Conservation (phyloP, 352 stramenopile genomes). For the Phytophthora macrochlamydospora region DNA sequence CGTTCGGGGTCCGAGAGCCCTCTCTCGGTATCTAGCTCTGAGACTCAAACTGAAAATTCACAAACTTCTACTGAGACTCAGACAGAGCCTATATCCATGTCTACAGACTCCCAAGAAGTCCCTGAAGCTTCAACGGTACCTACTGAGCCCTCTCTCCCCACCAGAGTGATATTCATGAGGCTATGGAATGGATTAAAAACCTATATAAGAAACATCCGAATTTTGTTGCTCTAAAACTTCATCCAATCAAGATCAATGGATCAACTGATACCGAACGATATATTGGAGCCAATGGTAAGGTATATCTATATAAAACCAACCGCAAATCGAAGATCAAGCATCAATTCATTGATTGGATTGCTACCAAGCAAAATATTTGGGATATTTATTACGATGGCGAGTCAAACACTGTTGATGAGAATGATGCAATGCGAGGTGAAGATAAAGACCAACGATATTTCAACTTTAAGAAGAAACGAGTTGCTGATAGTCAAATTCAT, state of each 20-base stretch:
- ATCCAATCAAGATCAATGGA: neutral
- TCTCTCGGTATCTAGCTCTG: too few species aligned
- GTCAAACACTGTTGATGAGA: neutral
- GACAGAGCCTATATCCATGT: too few species aligned
- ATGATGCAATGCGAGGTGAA: neutral
- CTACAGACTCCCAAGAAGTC: neutral
- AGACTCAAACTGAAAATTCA: too few species aligned
- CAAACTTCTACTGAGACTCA: too few species aligned
- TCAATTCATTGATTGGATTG: neutral
- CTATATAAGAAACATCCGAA: constrained; percentile 1
- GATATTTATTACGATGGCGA: neutral
- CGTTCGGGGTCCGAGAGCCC: too few species aligned
- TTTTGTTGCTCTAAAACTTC: neutral
- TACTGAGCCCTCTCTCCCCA: too few species aligned
- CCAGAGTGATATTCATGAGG: neutral
- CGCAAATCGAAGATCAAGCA: neutral
- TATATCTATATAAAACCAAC: neutral
- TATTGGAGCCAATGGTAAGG: neutral
- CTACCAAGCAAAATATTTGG: neutral
- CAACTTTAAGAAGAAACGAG: neutral
- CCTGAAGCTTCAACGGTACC: neutral
- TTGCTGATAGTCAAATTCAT: neutral
- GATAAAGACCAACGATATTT: neutral
- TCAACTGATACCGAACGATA: neutral
- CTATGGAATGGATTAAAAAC: neutral